These are phyloP conservation scores for Aureobasidium musti DNA, from an alignment of 2,329 filamentous ascomycete species.

Conservation along the genomic window DNA sequence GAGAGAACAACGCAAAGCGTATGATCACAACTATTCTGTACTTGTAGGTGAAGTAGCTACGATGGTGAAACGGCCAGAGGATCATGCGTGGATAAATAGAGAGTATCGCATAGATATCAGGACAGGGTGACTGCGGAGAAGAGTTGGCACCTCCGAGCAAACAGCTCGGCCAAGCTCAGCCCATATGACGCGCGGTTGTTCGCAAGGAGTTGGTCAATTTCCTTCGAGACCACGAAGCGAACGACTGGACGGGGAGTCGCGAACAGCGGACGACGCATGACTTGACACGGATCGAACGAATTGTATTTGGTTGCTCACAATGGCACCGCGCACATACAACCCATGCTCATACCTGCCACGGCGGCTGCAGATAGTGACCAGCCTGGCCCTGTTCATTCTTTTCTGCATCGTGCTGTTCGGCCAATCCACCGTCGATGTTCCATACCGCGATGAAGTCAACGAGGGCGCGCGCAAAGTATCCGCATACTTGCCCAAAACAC, in stretches of 20 bases:
- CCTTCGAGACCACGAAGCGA: neutral
- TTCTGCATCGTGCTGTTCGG: slow-evolving; percentile 44
- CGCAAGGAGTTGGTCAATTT: neutral
- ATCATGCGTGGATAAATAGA: neutral
- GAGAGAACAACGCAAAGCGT: neutral
- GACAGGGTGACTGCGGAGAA: slow-evolving; percentile 26
- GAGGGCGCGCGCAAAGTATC: slow-evolving; percentile 46
- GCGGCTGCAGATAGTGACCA: slow-evolving; percentile 50
- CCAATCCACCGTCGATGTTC: slow-evolving; percentile 39
- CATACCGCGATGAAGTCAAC: slow-evolving; percentile 43
- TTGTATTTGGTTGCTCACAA: neutral
- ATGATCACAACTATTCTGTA: neutral
- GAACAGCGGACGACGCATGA: slow-evolving; percentile 3
- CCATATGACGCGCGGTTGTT: slow-evolving; percentile 11
- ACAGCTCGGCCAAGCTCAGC: slow-evolving; percentile 10
- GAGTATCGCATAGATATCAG: neutral
- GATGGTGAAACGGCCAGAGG: neutral
- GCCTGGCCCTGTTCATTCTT: slow-evolving; percentile 43
- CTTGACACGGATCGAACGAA: slow-evolving; percentile 21
- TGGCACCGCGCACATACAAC: slow-evolving; percentile 34
- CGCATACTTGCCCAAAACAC: slow-evolving; percentile 39
- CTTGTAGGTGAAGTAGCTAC: neutral
- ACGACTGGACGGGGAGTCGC: slow-evolving; percentile 5
- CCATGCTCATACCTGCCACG: slow-evolving; percentile 48
- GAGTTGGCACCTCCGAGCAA: neutral